Base-by-base conservation (phyloP, 2,329 filamentous ascomycete genomes). In the Dactylellina haptotyla region DNA sequence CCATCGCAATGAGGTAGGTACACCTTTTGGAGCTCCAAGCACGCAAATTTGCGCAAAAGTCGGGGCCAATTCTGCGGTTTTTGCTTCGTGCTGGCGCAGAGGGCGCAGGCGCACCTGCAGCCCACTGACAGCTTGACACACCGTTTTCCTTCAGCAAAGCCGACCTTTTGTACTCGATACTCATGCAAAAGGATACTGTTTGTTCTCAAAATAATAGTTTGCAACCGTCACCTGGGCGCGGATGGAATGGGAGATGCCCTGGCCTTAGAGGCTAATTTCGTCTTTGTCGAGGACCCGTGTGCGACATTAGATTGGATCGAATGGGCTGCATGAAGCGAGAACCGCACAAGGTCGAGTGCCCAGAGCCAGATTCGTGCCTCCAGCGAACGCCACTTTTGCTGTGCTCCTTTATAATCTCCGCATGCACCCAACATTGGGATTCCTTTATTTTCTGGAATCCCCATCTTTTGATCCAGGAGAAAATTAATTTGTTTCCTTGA, bases 381-480 rank as follows among this genome's bases (percentile, higher is more conserved):
- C 51, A 51, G 25, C 26, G 30, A 37, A 53, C 54, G 63, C 63
- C 63, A 53, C 63, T 45, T 34, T 41, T 50, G 53, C 50, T 57
- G 25, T 18, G n/a, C 58, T 64, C 66, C 58, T 63, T 71, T 71
- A 71, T 71, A 71, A 50, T 58, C 66, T 58, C 23, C 57, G 48
- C 56, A 70, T 51, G 57, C 48, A 37, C 65, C 57, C 57, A 41
- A 54, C 26, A 53, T 26, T 28, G 20, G 25, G 28, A 26, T 43
- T 46, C 25, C 12, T 12, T 14, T 16, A 43, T 23, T 45, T 51
- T 51, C 9, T 9, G 10, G 14, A 34, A 39, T 46, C 28, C 37
- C 50, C 50, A 56, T 46, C 37, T 20, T 46, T 45, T 16, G 32
- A 48, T 30, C 12, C 34, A n/a, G 46, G 37, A n/a, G 10, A 14